Evolutionary conservation across 1,284 basidiomycete genomes (phyloP), one percentile per base, ranked within the genome.

Genomic region (Trichosporon sp.): DNA sequence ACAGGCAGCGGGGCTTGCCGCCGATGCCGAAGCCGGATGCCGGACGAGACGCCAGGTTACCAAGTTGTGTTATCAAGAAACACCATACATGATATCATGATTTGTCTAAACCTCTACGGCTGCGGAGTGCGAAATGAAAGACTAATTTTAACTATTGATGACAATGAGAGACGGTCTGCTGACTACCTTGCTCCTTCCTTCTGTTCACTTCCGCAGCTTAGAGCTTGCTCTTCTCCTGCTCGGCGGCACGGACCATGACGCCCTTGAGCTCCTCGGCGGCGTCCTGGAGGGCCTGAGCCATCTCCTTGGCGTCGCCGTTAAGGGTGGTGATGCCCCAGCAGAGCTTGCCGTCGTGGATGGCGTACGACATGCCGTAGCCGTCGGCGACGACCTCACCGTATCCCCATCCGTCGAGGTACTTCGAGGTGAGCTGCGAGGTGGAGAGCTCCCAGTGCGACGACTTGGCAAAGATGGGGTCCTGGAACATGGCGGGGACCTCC

Each of bases 321-420:
- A 89, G 83, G 68, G 90, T 91, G 66, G 95, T 98, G 75, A 98
- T 91, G 62, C 93, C 94, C 91, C 96, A 98, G 68, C 93, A 90
- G 72, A 99, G 88, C 76, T 91, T 90, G 70, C 91, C 84, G 73
- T 93, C 90, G 67, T 91, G 93, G 79, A 99, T 96, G 2, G 92
- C 88, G 83, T 99, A 99, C 42, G 93, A 90, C 47, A 98, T 85
- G 11, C 97, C 96, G 78, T 93, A 99, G 15, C 96, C 97, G 75
- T 98, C 93, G 7, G 90, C 87, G 0, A 95, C 92, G 58, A 96
- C 93, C 87, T 98, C 93, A 12, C 95, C 95, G 80, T 96, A 98
- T 34, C 96, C 96, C 95, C 96, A 98, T 42, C 94, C 94, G 75
- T 95, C 92, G 64, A 99, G 86, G 81, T 88, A 93, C 70, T 88